A percentile compares a stretch with the other conserved stretches of the same genome.
Evolutionary conservation across 2,329 filamentous ascomycete species (phyloP).

Genomic region (Paramyrothecium sp.): DNA sequence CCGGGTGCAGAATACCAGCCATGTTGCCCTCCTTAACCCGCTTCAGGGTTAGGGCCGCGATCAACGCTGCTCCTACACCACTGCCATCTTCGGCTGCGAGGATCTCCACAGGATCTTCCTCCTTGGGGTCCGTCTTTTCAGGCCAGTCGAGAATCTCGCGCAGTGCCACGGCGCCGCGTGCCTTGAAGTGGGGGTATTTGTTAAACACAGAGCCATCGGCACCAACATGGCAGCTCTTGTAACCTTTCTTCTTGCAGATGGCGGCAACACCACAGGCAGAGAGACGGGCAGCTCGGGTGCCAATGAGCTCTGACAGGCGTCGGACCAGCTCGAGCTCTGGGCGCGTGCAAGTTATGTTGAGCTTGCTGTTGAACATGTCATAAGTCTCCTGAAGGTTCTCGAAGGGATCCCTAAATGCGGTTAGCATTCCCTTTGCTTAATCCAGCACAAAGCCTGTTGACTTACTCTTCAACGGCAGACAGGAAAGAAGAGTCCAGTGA

Average conservation of each 20-base stretch:
- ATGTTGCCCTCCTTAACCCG: conserved; percentile 61
- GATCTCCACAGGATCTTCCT: conserved; percentile 85
- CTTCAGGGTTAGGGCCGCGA: conserved; percentile 72
- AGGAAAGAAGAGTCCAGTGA: conserved; percentile 91
- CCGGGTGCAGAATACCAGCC: conserved; percentile 63
- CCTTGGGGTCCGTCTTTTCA: conserved; percentile 62
- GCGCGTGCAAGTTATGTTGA: conserved; percentile 68
- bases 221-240: conserved; percentile 85
- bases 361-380: conserved; percentile 76
- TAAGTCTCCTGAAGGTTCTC: conserved; percentile 91
- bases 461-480: conserved; percentile 83
- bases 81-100: conserved; percentile 91
- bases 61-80: conserved; percentile 94
- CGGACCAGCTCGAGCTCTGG: conserved; percentile 88
- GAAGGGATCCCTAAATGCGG: conserved; percentile 69
- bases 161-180: conserved; percentile 82
- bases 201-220: conserved; percentile 98
- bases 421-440: conserved; percentile 8
- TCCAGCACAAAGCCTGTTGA: conserved; percentile 15
- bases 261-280: conserved; percentile 94
- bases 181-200: conserved; percentile 98
- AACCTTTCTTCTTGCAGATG: conserved; percentile 95
- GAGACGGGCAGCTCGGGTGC: conserved; percentile 87
- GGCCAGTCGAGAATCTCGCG: conserved; percentile 96
- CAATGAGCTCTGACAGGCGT: conserved; percentile 88